These are phyloP conservation scores for Tuber melanosporum DNA, from an alignment of 495 filamentous ascomycete species.

Conservation along the genomic window DNA sequence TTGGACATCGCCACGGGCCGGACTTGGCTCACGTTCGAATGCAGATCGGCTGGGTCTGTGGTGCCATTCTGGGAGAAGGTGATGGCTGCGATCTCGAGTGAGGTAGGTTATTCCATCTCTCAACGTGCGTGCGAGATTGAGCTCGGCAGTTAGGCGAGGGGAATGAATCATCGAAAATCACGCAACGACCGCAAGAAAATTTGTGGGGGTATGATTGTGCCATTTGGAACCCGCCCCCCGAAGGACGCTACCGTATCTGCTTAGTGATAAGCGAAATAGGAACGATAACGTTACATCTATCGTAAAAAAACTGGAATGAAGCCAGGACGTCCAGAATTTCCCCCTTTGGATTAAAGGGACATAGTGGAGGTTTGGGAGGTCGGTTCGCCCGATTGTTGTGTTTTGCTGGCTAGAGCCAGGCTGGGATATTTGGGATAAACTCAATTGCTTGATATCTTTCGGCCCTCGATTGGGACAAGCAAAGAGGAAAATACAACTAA, in stretches of 20 bases:
- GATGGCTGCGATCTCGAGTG: not conserved
- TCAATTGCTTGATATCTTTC: not conserved
- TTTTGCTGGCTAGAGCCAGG: too few relatives aligned
- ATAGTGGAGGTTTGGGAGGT: not conserved
- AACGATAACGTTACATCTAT: not conserved
- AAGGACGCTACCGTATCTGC: not conserved
- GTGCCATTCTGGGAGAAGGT: not conserved
- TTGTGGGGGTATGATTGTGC: not conserved
- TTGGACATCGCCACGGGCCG: not conserved
- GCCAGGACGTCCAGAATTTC: not conserved
- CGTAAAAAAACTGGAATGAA: not conserved
- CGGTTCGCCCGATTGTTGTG: too few relatives aligned
- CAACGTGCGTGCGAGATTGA: not conserved
- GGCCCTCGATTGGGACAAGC: not conserved
- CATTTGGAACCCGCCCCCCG: not conserved
- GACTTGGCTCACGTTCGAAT: not conserved
- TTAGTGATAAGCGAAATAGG: not conserved
- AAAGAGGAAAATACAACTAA: not conserved
- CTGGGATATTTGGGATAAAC: too few relatives aligned
- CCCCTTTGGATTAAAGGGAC: not conserved
- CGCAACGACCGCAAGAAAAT: not conserved
- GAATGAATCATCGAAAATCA: not conserved
- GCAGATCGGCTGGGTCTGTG: not conserved
- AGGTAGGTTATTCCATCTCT: not conserved
- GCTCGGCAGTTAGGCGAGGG: not conserved